Evolutionary conservation across 2,329 filamentous ascomycete genomes (phyloP).

Genomic region (Talaromyces sp.): DNA sequence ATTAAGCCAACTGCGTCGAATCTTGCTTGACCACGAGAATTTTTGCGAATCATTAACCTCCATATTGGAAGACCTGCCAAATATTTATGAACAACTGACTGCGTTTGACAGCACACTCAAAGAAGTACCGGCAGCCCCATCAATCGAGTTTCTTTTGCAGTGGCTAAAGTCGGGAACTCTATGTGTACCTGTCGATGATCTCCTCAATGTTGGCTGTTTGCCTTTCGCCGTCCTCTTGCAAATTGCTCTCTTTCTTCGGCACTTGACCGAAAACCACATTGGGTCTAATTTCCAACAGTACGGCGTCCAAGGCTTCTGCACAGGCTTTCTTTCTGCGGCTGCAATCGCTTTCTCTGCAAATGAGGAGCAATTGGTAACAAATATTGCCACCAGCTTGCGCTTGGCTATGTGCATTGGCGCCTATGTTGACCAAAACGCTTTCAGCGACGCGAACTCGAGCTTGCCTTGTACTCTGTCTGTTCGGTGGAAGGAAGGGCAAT

Average conservation of each 20-base stretch:
- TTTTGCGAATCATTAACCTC: not conserved
- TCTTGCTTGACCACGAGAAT: not conserved
- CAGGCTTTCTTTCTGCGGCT: slow-evolving; percentile 35
- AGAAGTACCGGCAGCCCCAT: not conserved
- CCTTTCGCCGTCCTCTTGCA: slow-evolving; percentile 8
- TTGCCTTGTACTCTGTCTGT: not conserved
- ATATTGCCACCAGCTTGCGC: slow-evolving; percentile 35
- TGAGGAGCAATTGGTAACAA: slow-evolving; percentile 24
- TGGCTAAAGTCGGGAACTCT: not conserved
- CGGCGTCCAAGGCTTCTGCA: slow-evolving; percentile 36
- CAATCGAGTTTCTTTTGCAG: not conserved
- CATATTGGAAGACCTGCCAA: not conserved
- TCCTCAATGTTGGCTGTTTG: not conserved
- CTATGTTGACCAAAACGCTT: slow-evolving; percentile 26
- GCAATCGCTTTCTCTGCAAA: slow-evolving; percentile 30
- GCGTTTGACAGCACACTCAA: not conserved
- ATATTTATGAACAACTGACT: not conserved
- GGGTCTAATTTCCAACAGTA: not conserved
- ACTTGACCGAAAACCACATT: not conserved
- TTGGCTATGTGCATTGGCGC: slow-evolving; percentile 37
- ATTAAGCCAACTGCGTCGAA: not conserved
- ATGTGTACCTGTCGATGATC: not conserved
- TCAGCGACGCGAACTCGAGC: not conserved
- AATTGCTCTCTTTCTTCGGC: not conserved
- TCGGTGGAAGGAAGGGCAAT: slow-evolving; percentile 8